These are phyloP conservation scores for Juglanconis oblonga DNA, from an alignment of 2,329 filamentous ascomycete species.

Conservation along the genomic window DNA sequence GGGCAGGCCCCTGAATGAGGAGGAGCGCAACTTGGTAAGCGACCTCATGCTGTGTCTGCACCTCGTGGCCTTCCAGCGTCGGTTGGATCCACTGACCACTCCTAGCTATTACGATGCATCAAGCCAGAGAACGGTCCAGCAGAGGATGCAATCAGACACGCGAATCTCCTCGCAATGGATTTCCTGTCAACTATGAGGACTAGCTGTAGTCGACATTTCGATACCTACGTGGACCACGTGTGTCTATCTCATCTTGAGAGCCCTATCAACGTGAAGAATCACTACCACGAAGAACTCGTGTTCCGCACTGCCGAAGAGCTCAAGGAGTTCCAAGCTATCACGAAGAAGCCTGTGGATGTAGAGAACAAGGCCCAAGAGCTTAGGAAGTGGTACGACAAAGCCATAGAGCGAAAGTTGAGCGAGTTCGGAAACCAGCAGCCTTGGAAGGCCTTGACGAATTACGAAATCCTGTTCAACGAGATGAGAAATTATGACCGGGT, in stretches of 20 bases:
- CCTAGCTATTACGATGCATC: constrained; percentile 12
- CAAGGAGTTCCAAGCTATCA: constrained; percentile 4
- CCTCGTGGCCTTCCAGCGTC: no score
- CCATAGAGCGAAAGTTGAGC: constrained; percentile 10
- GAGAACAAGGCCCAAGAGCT: background rate
- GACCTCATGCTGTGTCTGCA: background rate
- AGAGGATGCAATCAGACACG: constrained; percentile 12
- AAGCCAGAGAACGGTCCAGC: constrained; percentile 3
- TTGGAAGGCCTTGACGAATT: background rate
- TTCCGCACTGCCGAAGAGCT: constrained; percentile 13
- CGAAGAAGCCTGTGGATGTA: background rate
- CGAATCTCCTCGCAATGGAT: constrained; percentile 12
- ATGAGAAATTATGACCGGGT: constrained; percentile 9
- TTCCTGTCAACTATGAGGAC: constrained; percentile 13
- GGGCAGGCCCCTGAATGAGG: background rate
- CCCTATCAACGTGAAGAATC: constrained; percentile 17
- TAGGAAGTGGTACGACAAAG: constrained; percentile 9
- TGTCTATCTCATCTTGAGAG: constrained; percentile 5
- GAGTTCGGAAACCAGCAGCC: constrained; percentile 8
- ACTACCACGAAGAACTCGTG: constrained; percentile 18
- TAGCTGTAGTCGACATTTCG: constrained; percentile 2
- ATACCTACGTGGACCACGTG: constrained; percentile 7
- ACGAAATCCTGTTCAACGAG: constrained; percentile 7
- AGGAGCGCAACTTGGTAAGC: constrained; percentile 10
- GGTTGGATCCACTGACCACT: background rate